Evolutionary conservation across 768 basidiomycete genomes (phyloP), one percentile per base, ranked within the genome.

Genomic region (Amanita rimosa): DNA sequence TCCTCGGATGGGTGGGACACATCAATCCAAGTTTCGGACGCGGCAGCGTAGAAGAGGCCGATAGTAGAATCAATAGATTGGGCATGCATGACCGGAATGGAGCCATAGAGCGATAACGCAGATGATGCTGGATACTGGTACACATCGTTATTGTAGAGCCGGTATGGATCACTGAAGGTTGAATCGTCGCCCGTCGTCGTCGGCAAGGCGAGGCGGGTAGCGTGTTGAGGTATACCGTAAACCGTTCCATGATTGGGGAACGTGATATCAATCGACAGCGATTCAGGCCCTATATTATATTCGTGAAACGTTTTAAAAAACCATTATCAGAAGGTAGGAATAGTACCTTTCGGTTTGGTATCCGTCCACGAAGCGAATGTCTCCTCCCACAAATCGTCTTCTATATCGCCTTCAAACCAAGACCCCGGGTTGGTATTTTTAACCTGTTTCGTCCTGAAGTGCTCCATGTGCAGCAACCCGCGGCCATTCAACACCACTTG

Each of bases 181-280:
- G 86, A 71, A 31, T 78, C 68, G 17, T 88, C 80, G 53, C 93
- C 90, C 0, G 80, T 76, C 2, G 96, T 99, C 4, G 85, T 79
- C 9, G 93, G 94, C 5, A 99, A 78, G 21, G 86, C 85, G 36
- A 99, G 73, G 19, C 80, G 78, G 2, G 94, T 90, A 13, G 96
- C 95, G 55, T 93, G 96, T 64, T 99, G 90, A 9, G 96, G 94
- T 37, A 99, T 94, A 48, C 96, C 96, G 57, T 92, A 99, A 49
- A 97, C 83, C 41, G 90, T 85, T 26, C 80, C 81, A 51, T 93
- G 91, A 50, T 80, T 84, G 0, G 95, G 95, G 75, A 98, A 98
- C 44, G 78, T 78, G 57, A 99, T 85, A 56, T 99, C 96, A 51
- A 99, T 62, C 0, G 86, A 90, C 48, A 97, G 75, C 0, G 88